These are phyloP conservation scores for Cordyceps cicadae DNA, from an alignment of 2,329 filamentous ascomycete species.

Conservation along the genomic window DNA sequence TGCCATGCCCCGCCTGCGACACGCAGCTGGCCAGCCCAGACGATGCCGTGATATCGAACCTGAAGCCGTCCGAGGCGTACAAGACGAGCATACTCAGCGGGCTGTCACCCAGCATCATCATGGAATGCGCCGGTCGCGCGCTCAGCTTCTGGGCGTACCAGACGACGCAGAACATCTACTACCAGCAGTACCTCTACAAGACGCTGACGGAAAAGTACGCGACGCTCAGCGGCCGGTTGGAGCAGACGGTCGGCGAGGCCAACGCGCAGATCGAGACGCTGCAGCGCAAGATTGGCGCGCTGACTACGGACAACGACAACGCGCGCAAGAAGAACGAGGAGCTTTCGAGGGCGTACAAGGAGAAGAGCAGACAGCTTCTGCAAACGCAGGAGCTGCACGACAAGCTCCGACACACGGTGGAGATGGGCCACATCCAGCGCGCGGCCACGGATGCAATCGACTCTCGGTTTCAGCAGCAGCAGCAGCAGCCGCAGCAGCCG, in stretches of 20 bases:
- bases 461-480: constrained; percentile 10
- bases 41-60: constrained; percentile 61
- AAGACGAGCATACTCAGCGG: constrained; percentile 82
- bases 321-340: constrained; percentile 66
- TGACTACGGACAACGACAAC: constrained; percentile 53
- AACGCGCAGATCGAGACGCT: constrained; percentile 62
- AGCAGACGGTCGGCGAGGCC: constrained; percentile 66
- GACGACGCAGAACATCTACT: constrained; percentile 70
- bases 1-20: constrained; percentile 67
- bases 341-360: constrained; percentile 54
- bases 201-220: constrained; percentile 65
- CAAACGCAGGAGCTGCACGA: constrained; percentile 61
- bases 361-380: constrained; percentile 61
- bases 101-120: constrained; percentile 68
- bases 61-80: constrained; percentile 81
- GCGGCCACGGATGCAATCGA: constrained; percentile 41
- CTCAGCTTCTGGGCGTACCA: constrained; percentile 85
- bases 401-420: constrained; percentile 47
- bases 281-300: constrained; percentile 53
- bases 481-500: constrained; percentile 4
- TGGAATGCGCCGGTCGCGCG: constrained; percentile 76
- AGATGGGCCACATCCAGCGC: constrained; percentile 46
- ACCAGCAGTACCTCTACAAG: constrained; percentile 68
- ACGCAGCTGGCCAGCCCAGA: constrained; percentile 60
- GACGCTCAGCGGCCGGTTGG: constrained; percentile 55